Base-by-base conservation (phyloP, 192 early-diverging fungal genomes). In the Chytriomyces sp. region DNA sequence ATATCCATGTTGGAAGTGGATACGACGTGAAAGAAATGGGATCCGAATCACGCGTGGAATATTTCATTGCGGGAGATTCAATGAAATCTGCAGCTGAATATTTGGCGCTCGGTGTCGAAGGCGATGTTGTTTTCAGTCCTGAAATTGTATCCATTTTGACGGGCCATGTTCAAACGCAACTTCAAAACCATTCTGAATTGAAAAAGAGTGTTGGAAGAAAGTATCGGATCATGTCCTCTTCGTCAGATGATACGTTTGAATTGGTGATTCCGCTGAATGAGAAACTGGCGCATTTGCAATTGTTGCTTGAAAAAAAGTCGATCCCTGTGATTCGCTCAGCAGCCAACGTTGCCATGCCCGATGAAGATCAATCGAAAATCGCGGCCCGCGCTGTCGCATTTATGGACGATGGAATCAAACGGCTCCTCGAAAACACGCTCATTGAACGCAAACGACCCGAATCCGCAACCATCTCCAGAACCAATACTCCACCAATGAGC, bases 41-140 rank as follows among this genome's bases (percentile, higher is more conserved):
- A 23, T 46, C 61, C 7, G 45, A 67, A 45, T 44, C 53, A 8
- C 68, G 77, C 6, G 48, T 69, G 10, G 77, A 78, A 49, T 72
- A 71, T 45, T 78, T 78, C 46, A 57, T 78, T 69, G 67, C 77
- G 18, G 77, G 77, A 20, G 62, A 69, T 16, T 68, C 77, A 10
- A 69, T 78, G 77, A 64, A 71, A 48, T 16, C 24, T 61, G 77
- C 77, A 1, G 68, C 67, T 28, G 77, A 64, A 47, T 64, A 50
- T 35, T 46, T 78, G 49, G 60, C 48, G 6, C 8, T 62, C 64
- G 77, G 68, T 7, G 49, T 13, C 8, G 68, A 64, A 62, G 77
- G 77, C 6, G 77, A 78, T 28, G 8, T 78, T 49, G 77, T 64
- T n/a, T 78, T 78, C 73, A 75, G 64, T 49, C 48, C 73, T n/a